Evolutionary conservation across 75 land plant genomes (phyloP), one percentile per base, ranked within the genome.

Genomic region (Picea glauca): DNA sequence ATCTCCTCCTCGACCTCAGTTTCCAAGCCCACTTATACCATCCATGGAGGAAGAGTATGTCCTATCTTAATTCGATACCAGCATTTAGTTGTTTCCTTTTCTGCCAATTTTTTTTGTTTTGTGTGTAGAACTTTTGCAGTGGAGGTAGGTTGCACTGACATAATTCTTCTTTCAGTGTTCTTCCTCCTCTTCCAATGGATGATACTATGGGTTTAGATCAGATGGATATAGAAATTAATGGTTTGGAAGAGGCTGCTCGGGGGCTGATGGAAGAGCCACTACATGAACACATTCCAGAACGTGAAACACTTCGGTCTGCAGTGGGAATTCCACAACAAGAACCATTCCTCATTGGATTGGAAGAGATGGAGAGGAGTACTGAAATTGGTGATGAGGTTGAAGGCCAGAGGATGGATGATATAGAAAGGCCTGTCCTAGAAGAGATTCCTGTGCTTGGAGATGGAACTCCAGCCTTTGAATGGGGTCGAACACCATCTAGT

Each of bases 1-100:
- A 40, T 8, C 67, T 13, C 58, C 80, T 75, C 67, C 57, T 50
- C 74, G 3, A 0, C 67, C 54, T 18, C 64, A 26, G 17, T 38
- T 13, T 40, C 72, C 58, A 17, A 65, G 26, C 31, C 6, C 57
- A 74, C 84, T 77, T 59, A 32, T 54, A 7, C 43, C 59, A 46
- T 82, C 84, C 62, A 82, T 80, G 73, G 86, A 85, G 9, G 50
- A 82, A 79, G 89, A 87, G 91, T 77, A 90, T 64, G 35, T 75
- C 54, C 60, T 15, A 66, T 57, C 62, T 77, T 58, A 38, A 32
- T 60, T 38, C 74, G 60, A 58, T 30, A 50, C 56, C 18, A 17
- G 62, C 14, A 23, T 32, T 58, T 54, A 57, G 33, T 75, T 13
- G 13, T 58, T 38, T 4, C 11, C 20, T 9, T 38, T 23, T 64